Conservation (phyloP, 805 yeast species). For the Spathaspora gorwiae region DNA sequence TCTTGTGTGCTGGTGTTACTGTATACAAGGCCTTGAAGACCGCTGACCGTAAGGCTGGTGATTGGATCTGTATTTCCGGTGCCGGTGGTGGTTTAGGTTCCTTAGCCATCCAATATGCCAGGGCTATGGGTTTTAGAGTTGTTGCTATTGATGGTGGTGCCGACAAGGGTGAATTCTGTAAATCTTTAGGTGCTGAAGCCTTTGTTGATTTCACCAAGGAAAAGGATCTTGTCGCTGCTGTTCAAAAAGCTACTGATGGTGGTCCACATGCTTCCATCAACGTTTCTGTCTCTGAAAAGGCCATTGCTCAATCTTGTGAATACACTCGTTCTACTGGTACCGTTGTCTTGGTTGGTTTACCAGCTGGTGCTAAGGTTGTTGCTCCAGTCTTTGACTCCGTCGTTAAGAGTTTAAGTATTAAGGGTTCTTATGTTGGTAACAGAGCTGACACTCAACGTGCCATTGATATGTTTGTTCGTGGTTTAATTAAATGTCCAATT, state of each 20-base stretch:
- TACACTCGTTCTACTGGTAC: constrained; percentile 40
- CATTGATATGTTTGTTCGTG: constrained; percentile 41
- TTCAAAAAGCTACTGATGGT: constrained; percentile 47
- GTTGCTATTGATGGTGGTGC: constrained; percentile 73
- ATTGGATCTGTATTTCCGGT: constrained; percentile 73
- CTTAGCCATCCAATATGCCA: constrained; percentile 70
- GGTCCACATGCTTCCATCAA: constrained; percentile 53
- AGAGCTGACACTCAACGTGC: constrained; percentile 45
- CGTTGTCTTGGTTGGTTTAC: constrained; percentile 43
- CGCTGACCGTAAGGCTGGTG: constrained; percentile 55
- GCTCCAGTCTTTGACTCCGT: constrained; percentile 40
- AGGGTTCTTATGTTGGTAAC: constrained; percentile 44
- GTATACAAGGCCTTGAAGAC: constrained; percentile 66
- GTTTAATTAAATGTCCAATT: constrained; percentile 40
- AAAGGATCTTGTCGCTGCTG: constrained; percentile 47
- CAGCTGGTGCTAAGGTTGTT: constrained; percentile 40
- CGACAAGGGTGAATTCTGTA: constrained; percentile 56
- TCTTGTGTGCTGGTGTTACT: constrained; percentile 65
- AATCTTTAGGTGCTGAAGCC: constrained; percentile 58
- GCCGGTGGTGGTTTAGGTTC: constrained; percentile 83
- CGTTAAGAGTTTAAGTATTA: constrained; percentile 34
- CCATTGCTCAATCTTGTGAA: constrained; percentile 43
- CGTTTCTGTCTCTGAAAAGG: constrained; percentile 50
- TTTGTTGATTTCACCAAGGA: constrained; percentile 52
- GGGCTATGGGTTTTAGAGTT: constrained; percentile 67